Evolutionary conservation across 1,139 yeast species (phyloP), one percentile per base, ranked within the genome.

Genomic region (Scheffersomyces cryptocercus): DNA sequence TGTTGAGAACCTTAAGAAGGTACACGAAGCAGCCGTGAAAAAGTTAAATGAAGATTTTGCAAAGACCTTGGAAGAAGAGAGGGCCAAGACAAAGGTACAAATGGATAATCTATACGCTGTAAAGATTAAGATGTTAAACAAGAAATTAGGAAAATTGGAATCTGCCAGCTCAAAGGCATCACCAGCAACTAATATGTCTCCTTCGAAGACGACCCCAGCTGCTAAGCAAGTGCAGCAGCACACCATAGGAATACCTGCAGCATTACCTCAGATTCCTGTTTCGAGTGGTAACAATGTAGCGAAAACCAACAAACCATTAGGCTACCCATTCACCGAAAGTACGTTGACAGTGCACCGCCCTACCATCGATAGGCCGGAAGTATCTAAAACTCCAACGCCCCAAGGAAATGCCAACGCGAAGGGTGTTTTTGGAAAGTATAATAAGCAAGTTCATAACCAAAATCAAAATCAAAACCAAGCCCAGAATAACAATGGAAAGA

Each of bases 31-130:
- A 2, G 59, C 65, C 40, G 56, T 68, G 29, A 57, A 51, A 10
- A 42, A 50, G 7, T 55, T 74, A 43, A 64, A 64, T 39, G 52
- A 52, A 24, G 66, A 58, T 4, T 66, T 69, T 42, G 60, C 60
- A 24, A 46, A 54, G 28, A 64, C 62, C 43, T 53, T 74, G 41
- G 67, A 64, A 20, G 59, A 58, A 9, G 76, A 69, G 39, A 63
- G 64, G 50, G 57, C 51, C 12, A 61, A 59, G 29, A 61, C 64
- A 7, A 64, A 61, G 44, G 54, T 60, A 42, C 66, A 65, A 41
- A 65, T 68, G 28, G 74, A 70, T 42, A 74, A 73, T 59, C 64
- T 68, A 46, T 68, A 62, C 46, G 77, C 73, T 44, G 59, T 73
- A 47, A 71, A 70, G 50, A 59, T 73, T 51, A 68, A 67, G 45